Conservation (phyloP, 2,329 filamentous ascomycete genomes). For the Polytolypa hystricis region DNA sequence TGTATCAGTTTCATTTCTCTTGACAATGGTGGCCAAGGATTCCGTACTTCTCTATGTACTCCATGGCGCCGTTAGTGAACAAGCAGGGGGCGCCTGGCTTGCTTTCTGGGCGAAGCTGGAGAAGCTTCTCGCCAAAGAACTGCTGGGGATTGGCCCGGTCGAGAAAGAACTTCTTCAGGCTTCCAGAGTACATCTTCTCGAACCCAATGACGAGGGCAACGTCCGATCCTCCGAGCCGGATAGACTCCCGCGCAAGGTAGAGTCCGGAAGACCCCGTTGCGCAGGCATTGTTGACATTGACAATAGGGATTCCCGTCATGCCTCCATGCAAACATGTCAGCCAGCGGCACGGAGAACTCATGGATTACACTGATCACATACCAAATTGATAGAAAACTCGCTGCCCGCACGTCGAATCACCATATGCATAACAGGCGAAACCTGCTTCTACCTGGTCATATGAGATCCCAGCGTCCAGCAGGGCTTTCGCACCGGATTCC, state of each 20-base stretch:
- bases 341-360: background rate
- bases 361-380: background rate
- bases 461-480: constrained; percentile 17
- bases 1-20: too few species aligned
- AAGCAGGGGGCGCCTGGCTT: constrained; percentile 12
- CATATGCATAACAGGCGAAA: constrained; percentile 15
- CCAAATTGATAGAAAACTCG: constrained; percentile 19
- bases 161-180: constrained; percentile 9
- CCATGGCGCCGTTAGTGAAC: constrained; percentile 14
- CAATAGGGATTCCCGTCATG: constrained; percentile 17
- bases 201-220: constrained; percentile 17
- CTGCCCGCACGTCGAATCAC: constrained; percentile 16
- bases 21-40: background rate
- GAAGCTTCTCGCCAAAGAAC: constrained; percentile 8
- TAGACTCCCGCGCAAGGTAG: constrained; percentile 13
- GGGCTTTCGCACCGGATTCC: constrained; percentile 19
- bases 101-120: constrained; percentile 11
- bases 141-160: constrained; percentile 12
- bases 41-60: constrained; percentile 16
- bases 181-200: constrained; percentile 17
- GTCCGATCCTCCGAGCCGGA: constrained; percentile 13
- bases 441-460: constrained; percentile 17
- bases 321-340: constrained; percentile 3
- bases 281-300: constrained; percentile 18
- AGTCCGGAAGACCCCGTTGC: constrained; percentile 16